These are phyloP conservation scores for Zanthoxylum bungeanum DNA, from an alignment of 345 rosid genomes.

Conservation along the genomic window DNA sequence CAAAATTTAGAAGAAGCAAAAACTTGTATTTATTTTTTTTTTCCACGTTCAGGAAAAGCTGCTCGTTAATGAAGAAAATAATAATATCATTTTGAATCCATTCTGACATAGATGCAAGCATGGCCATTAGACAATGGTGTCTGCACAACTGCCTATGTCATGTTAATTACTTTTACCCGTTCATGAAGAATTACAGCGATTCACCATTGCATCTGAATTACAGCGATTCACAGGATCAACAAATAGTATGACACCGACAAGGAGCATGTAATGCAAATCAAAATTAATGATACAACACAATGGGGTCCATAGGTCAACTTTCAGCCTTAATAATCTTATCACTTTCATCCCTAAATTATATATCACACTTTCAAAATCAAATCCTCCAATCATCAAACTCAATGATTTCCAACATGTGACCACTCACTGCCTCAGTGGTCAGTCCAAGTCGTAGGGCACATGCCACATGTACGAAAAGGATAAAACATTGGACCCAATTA, in stretches of 20 bases:
- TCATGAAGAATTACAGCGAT: not conserved
- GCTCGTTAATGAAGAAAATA: not conserved
- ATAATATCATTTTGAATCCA: not conserved
- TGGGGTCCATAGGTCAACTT: not conserved
- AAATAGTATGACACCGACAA: not conserved
- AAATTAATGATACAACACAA: not conserved
- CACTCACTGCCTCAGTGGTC: not conserved
- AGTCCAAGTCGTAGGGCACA: conserved; percentile 1
- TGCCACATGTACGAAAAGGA: conserved; percentile 7
- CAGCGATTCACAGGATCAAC: not conserved
- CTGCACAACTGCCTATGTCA: not conserved
- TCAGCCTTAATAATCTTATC: conserved; percentile 6
- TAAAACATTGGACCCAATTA: conserved; percentile 9
- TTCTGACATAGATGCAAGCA: not conserved
- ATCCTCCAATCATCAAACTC: conserved; percentile 12
- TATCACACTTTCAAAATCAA: not conserved
- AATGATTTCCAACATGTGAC: conserved; percentile 12
- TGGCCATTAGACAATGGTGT: not conserved
- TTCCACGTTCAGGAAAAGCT: not conserved
- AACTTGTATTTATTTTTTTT: not conserved
- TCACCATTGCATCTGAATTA: not conserved
- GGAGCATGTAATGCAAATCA: not conserved
- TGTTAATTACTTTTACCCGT: not conserved
- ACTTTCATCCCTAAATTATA: not conserved
- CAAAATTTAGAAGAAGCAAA: not conserved